Evolutionary conservation across 2,329 filamentous ascomycete species (phyloP), one percentile per base, ranked within the genome.

Genomic region (Lomentospora prolificans): DNA sequence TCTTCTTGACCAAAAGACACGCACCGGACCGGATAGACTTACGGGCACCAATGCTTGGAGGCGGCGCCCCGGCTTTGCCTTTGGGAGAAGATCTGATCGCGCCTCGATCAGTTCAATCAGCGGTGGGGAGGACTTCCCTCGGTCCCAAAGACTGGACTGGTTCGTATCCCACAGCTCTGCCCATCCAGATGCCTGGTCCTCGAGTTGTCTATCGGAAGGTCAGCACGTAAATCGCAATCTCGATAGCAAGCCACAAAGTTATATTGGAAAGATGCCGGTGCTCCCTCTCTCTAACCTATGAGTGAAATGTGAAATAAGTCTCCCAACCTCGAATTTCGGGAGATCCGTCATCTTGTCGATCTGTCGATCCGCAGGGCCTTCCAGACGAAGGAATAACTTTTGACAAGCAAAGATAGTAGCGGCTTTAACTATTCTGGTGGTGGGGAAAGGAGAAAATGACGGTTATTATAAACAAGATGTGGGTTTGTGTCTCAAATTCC

Each of bases 91-190:
- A 8, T 30, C 53, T 4, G 14, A 4, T 8, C 41, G 8, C 7
- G 53, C 3, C 27, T 50, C 53, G 27, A 55, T 33, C 2, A 17
- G 30, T 17, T 55, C 41, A n/a, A 55, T 25, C 6, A 50, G 53
- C 25, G 53, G 25, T 10, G 53, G 10, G 2, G 27, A 55, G 7
- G 53, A 41, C 4, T 33, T n/a, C 4, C 41, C 41, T 22, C 41
- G 19, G 24, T 55, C 53, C 53, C 53, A 50, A 17, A 55, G 41
- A 9, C 33, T 17, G 10, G 27, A 50, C 41, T 50, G 25, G 27
- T 50, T 33, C 17, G 53, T 33, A n/a, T 55, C 53, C 53, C 53
- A 55, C 12, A 55, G 10, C 9, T 55, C 53, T 7, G 41, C 30
- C 53, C 53, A 55, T 4, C 41, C 53, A 6, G 41, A 55, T 14